These are phyloP conservation scores for Fraxinus angustifolia DNA, from an alignment of 305 asterid genomes.

Conservation along the genomic window DNA sequence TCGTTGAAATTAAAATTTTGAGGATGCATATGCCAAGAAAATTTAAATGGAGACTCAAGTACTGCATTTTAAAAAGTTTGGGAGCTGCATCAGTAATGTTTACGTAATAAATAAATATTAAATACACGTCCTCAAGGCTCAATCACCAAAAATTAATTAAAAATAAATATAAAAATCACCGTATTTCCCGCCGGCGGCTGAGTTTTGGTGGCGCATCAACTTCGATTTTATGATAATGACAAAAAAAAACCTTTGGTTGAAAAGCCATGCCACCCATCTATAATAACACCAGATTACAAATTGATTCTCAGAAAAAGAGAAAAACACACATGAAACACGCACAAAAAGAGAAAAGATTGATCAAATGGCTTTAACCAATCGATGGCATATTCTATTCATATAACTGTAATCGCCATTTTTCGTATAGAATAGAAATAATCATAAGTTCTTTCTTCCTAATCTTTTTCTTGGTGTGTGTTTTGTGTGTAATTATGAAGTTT, in stretches of 20 bases:
- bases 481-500: constrained; percentile 37
- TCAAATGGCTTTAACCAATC: background rate
- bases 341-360: background rate
- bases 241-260: background rate
- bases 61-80: background rate
- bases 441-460: constrained; percentile 32
- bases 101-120: background rate
- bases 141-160: background rate
- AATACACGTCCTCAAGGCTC: background rate
- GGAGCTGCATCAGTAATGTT: background rate
- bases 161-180: background rate
- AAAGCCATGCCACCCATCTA: background rate
- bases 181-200: background rate
- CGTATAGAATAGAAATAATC: background rate
- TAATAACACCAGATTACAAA: background rate
- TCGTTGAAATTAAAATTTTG: background rate
- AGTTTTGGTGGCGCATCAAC: constrained; percentile 23
- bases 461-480: background rate
- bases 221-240: constrained; percentile 1
- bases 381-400: background rate
- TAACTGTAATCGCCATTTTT: background rate
- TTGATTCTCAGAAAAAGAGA: background rate
- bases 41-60: background rate
- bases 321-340: background rate
- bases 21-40: background rate